phyloP scores from a whole-genome alignment of 805 yeast genomes.

The Schwanniomyces occidentalis region DNA sequence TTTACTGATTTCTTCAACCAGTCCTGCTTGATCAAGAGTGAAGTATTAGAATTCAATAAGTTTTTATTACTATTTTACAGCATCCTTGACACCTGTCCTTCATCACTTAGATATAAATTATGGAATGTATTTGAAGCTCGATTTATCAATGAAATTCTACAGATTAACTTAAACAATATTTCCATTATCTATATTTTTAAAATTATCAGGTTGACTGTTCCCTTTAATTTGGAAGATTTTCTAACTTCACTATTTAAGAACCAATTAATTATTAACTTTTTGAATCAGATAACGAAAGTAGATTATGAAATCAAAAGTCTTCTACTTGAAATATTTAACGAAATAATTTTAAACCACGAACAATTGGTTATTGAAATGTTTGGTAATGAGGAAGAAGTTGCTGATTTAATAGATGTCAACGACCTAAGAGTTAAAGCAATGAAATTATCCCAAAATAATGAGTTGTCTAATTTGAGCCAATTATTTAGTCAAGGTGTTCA shows the following conservation, averaged over 20 bases:
- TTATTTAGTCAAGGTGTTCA: neutral
- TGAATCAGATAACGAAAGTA: neutral
- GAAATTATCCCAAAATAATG: constrained; percentile 8
- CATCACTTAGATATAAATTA: neutral
- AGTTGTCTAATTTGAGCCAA: neutral
- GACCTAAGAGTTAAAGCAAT: constrained; percentile 16
- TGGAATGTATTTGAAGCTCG: neutral
- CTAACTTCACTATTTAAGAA: neutral
- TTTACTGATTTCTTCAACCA: constrained; percentile 5
- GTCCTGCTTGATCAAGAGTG: constrained; percentile 1
- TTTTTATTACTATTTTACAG: constrained; percentile 5
- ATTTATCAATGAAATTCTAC: constrained; percentile 7
- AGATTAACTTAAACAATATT: constrained; percentile 1
- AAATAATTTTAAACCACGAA: constrained; percentile 2
- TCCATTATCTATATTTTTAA: constrained; percentile 1
- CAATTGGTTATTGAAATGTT: neutral
- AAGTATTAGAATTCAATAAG: constrained; percentile 1
- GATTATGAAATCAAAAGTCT: constrained; percentile 1
- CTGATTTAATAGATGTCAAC: neutral
- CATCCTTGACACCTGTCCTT: neutral
- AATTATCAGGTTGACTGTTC: constrained; percentile 1
- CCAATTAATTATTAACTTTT: neutral
- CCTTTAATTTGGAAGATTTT: constrained; percentile 1
- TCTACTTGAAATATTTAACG: constrained; percentile 3
- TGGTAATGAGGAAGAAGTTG: constrained; percentile 1